phyloP scores from a whole-genome alignment of 1,284 basidiomycete species.

The Cryptococcus deneoformans region DNA sequence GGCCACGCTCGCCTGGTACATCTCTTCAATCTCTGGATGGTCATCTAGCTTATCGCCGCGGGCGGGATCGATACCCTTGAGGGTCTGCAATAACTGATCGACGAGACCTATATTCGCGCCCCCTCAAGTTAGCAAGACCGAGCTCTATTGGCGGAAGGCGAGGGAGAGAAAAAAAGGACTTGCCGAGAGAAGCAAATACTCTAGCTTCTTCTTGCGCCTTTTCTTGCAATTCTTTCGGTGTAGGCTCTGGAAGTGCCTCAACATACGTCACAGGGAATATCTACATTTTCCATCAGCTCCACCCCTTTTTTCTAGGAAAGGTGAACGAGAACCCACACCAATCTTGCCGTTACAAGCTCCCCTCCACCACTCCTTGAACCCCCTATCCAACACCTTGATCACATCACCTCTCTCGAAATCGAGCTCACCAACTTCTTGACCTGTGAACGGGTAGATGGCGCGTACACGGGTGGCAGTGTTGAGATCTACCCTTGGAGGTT shows the following conservation, averaged over 20 bases:
- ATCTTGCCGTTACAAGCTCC: slow-evolving; percentile 89
- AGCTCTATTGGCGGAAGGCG: neutral
- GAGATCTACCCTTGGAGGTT: slow-evolving; percentile 42
- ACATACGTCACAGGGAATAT: slow-evolving; percentile 99
- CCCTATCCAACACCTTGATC: slow-evolving; percentile 92
- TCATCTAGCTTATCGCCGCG: slow-evolving; percentile 82
- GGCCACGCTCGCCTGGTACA: slow-evolving; percentile 86
- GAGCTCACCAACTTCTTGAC: slow-evolving; percentile 86
- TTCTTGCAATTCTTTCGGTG: slow-evolving; percentile 68
- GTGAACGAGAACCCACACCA: slow-evolving; percentile 52
- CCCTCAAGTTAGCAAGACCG: slow-evolving; percentile 54
- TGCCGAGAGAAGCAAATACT: slow-evolving; percentile 55
- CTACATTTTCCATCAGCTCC: slow-evolving; percentile 4
- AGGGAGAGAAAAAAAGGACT: slow-evolving; percentile 1
- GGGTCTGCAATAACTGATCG: slow-evolving; percentile 77
- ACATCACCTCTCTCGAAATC: slow-evolving; percentile 91
- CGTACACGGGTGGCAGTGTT: slow-evolving; percentile 72
- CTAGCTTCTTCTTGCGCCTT: slow-evolving; percentile 88
- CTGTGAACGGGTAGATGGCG: slow-evolving; percentile 86
- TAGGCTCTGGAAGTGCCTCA: slow-evolving; percentile 85
- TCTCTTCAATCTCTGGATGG: slow-evolving; percentile 91
- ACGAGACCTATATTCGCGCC: slow-evolving; percentile 62
- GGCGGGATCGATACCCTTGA: slow-evolving; percentile 70
- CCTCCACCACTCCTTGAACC: slow-evolving; percentile 98
- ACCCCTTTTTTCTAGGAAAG: neutral